Percentiles rank a stretch among this genome's conserved stretches.
Evolutionary conservation across 768 basidiomycete species (phyloP).

Genomic region (Phylloporus sp.): DNA sequence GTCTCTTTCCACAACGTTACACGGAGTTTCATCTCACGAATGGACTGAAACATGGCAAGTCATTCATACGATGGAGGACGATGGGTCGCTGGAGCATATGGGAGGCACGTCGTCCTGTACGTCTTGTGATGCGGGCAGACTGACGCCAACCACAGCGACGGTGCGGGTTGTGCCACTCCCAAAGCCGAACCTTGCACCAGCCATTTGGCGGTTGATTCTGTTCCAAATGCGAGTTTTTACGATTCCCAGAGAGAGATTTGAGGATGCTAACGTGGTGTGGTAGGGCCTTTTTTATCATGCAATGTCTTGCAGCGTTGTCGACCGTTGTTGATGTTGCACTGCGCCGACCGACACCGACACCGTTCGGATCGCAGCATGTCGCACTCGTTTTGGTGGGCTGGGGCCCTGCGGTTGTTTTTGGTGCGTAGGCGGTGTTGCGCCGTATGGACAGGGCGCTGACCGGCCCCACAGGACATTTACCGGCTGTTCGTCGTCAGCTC

Average conservation of each 20-base stretch:
- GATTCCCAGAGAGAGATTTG: background rate
- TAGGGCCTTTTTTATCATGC: slow-evolving; percentile 43
- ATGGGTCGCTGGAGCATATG: background rate
- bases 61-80: background rate
- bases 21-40: background rate
- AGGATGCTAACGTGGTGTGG: background rate
- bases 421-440: slow-evolving; percentile 22
- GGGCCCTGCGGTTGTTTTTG: slow-evolving; percentile 55
- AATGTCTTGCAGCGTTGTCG: slow-evolving; percentile 47
- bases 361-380: slow-evolving; percentile 65
- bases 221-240: slow-evolving; percentile 47
- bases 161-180: background rate
- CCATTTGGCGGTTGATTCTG: slow-evolving; percentile 49
- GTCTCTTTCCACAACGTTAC: background rate
- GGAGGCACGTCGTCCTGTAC: slow-evolving; percentile 6
- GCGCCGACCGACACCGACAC: slow-evolving; percentile 37
- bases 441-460: background rate
- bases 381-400: slow-evolving; percentile 56
- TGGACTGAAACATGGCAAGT: slow-evolving; percentile 5
- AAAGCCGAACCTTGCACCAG: slow-evolving; percentile 32
- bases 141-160: slow-evolving; percentile 5
- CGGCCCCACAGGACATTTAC: slow-evolving; percentile 32
- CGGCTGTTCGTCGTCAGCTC: slow-evolving; percentile 37
- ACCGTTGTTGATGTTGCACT: slow-evolving; percentile 48
- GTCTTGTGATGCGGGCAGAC: background rate